phyloP scores from a whole-genome alignment of 1,284 basidiomycete genomes.

The Xanthoconium separans region DNA sequence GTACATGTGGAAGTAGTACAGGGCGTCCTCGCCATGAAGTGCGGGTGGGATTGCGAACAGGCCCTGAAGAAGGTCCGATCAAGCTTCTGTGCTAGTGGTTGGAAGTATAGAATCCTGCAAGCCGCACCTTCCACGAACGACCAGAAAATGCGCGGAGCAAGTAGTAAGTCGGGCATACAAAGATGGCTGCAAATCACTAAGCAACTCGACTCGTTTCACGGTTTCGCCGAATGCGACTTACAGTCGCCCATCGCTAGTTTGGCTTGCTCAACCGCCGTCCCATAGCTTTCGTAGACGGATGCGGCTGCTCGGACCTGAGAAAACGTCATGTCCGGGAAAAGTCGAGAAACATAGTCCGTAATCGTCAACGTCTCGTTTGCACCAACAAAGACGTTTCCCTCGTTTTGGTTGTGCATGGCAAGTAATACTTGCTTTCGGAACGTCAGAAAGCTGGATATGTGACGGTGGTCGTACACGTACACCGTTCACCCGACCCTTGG shows the following conservation, averaged over 20 bases:
- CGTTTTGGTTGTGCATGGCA: conserved; percentile 12
- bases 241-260: conserved; percentile 20
- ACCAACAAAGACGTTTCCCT: conserved; percentile 19
- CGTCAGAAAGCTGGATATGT: neutral
- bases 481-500: conserved; percentile 16
- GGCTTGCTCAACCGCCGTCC: conserved; percentile 13
- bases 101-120: neutral
- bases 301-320: conserved; percentile 9
- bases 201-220: too few relatives aligned
- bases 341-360: conserved; percentile 15
- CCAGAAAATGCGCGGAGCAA: conserved; percentile 12
- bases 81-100: too few relatives aligned
- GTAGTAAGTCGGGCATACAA: conserved; percentile 15
- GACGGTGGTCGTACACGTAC: neutral
- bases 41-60: conserved; percentile 6
- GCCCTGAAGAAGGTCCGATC: conserved; percentile 1
- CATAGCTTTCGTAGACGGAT: conserved; percentile 12
- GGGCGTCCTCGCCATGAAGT: conserved; percentile 2
- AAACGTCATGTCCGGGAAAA: conserved; percentile 22
- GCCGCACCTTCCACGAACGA: conserved; percentile 16
- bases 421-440: conserved; percentile 8
- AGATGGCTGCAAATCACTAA: conserved; percentile 3
- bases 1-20: neutral
- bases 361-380: conserved; percentile 6
- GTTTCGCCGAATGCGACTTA: conserved; percentile 7